Base-by-base conservation (phyloP, 2,329 filamentous ascomycete genomes). In the Tympanopsis confertula region DNA sequence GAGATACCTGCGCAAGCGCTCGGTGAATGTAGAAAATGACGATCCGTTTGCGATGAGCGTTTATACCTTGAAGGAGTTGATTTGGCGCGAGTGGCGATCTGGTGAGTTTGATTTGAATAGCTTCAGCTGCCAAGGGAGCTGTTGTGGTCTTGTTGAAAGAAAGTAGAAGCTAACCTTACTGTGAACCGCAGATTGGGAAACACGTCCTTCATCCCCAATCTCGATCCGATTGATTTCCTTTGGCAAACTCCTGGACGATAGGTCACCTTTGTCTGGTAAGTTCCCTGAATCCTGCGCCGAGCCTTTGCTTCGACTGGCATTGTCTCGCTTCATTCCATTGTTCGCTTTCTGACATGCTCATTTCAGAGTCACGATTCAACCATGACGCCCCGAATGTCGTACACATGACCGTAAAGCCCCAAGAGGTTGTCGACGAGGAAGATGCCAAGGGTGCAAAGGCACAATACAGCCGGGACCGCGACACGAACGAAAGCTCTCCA, bases 341-440 rank as follows among this genome's bases (percentile, higher is more conserved):
- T n/a, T n/a, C n/a, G n/a, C n/a, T n/a, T n/a, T n/a, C 22, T 26
- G 22, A 26, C 22, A 10, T 26, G 22, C 22, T 26, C 22, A 10
- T 7, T 10, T 18, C 15, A 33, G 30, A 33, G 10, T 33, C 12
- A 10, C 10, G 17, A 33, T 33, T 33, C 30, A 33, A 33, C 30
- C 12, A 17, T 13, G 30, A 33, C 15, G 30, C 30, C 7, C 30
- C 30, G 10, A 33, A 33, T 15, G 30, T 33, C 7, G 30, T 33
- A 10, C 30, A 33, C 15, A 33, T 33, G 30, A 33, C 30, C 7
- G 15, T 33, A 12, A 33, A 33, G 15, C 30, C 30, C 15, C 30
- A 33, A 33, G 30, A 33, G 15, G 7, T 33, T 33, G 17, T 33
- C 30, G 30, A 33, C 30, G 30, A 33, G 17, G 30, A 33, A 33